These are phyloP conservation scores for Bisporella sp. DNA, from an alignment of 2,329 filamentous ascomycete genomes.

Conservation along the genomic window DNA sequence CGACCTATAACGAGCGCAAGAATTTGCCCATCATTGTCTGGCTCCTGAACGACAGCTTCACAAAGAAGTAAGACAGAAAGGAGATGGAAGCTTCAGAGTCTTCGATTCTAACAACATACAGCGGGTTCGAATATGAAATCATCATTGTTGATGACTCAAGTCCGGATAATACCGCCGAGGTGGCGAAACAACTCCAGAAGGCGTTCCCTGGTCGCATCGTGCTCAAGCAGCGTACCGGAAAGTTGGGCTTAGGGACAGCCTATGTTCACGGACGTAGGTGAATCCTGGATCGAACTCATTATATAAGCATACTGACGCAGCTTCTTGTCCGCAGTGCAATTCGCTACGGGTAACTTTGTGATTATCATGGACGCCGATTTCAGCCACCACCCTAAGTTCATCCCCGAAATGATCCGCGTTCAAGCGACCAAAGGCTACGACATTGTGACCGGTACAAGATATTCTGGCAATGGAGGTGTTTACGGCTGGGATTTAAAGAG, in stretches of 20 bases:
- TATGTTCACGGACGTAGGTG: conserved; percentile 51
- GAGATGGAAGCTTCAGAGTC: background rate
- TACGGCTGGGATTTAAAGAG: conserved; percentile 90
- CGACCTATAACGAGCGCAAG: conserved; percentile 94
- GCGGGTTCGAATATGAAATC: conserved; percentile 76
- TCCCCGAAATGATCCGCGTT: conserved; percentile 80
- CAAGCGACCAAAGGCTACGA: conserved; percentile 76
- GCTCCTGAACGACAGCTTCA: conserved; percentile 87
- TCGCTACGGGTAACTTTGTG: conserved; percentile 83
- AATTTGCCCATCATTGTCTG: conserved; percentile 94
- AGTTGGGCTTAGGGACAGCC: conserved; percentile 4
- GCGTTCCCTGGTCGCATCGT: conserved; percentile 73
- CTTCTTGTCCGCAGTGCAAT: conserved; percentile 48
- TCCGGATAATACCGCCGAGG: conserved; percentile 85
- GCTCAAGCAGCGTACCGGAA: conserved; percentile 81
- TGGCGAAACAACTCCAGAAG: conserved; percentile 83
- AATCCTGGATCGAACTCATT: background rate
- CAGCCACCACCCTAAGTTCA: conserved; percentile 97
- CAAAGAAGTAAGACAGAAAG: conserved; percentile 58
- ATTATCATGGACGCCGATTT: conserved; percentile 99
- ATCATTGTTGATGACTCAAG: conserved; percentile 97
- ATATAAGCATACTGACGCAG: background rate
- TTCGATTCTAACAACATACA: background rate
- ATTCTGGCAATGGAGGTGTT: conserved; percentile 80
- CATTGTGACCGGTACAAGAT: conserved; percentile 92